A percentile compares a stretch with the other conserved stretches of the same genome.
Conservation (phyloP, 2,329 filamentous ascomycete genomes). For the Fusarium hainanense region DNA sequence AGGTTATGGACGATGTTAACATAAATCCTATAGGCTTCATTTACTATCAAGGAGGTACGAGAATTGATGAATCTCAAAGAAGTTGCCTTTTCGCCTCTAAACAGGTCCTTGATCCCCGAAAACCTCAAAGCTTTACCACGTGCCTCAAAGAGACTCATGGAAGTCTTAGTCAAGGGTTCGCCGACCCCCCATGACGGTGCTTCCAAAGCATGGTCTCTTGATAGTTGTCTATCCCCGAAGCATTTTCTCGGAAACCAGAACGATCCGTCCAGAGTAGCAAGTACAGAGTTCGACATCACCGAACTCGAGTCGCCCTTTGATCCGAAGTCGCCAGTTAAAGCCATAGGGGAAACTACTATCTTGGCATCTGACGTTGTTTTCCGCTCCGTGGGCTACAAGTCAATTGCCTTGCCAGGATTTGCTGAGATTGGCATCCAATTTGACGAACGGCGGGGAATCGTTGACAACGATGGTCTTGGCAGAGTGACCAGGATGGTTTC, state of each 20-base stretch:
- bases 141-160: slow-evolving; percentile 79
- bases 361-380: slow-evolving; percentile 81
- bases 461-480: slow-evolving; percentile 84
- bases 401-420: slow-evolving; percentile 80
- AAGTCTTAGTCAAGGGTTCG: slow-evolving; percentile 83
- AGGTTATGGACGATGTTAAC: slow-evolving; percentile 2
- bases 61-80: slow-evolving; percentile 83
- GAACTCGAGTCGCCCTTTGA: slow-evolving; percentile 66
- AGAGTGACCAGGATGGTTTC: slow-evolving; percentile 66
- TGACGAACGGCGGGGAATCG: slow-evolving; percentile 76
- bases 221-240: slow-evolving; percentile 84
- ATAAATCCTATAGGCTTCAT: slow-evolving; percentile 72
- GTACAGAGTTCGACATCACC: slow-evolving; percentile 75
- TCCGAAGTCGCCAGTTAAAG: slow-evolving; percentile 59
- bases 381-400: slow-evolving; percentile 95
- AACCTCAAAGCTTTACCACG: slow-evolving; percentile 78
- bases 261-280: slow-evolving; percentile 64
- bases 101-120: slow-evolving; percentile 72
- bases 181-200: slow-evolving; percentile 59
- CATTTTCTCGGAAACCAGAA: slow-evolving; percentile 68
- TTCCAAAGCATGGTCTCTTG: slow-evolving; percentile 81
- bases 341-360: slow-evolving; percentile 61
- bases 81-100: slow-evolving; percentile 78
- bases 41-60: slow-evolving; percentile 93
- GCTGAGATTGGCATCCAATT: slow-evolving; percentile 80